These are phyloP conservation scores for Polychytrium aggregatum DNA, from an alignment of 192 early-diverging fungal genomes.

Conservation along the genomic window DNA sequence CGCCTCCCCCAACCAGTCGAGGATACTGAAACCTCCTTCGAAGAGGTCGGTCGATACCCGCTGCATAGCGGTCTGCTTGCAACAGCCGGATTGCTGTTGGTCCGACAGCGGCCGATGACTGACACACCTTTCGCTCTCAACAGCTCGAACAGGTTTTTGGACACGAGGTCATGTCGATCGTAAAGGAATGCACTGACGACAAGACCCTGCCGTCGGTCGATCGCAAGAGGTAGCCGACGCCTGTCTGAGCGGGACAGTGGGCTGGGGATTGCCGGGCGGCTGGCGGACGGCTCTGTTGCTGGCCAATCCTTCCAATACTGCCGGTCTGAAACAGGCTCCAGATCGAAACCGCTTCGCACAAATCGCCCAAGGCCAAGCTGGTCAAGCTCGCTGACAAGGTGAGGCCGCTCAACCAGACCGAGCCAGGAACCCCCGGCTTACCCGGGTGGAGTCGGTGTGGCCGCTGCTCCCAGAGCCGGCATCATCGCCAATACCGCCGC, in stretches of 20 bases:
- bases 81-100: too few relatives aligned
- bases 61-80: background rate
- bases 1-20: too few relatives aligned
- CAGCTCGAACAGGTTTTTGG: constrained; percentile 39
- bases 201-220: constrained; percentile 31
- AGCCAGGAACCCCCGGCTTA: too few relatives aligned
- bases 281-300: too few relatives aligned
- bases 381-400: constrained; percentile 58
- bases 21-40: constrained; percentile 50
- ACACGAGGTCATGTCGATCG: constrained; percentile 26
- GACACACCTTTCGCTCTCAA: background rate
- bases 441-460: too few relatives aligned
- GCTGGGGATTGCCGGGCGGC: too few relatives aligned
- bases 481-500: too few relatives aligned
- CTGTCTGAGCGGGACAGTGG: too few relatives aligned
- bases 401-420: background rate
- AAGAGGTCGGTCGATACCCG: constrained; percentile 25
- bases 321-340: constrained; percentile 31
- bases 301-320: too few relatives aligned
- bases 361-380: constrained; percentile 46
- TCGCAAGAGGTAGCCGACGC: constrained; percentile 41
- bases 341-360: constrained; percentile 36
- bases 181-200: constrained; percentile 51
- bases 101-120: too few relatives aligned
- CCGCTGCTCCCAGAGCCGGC: too few relatives aligned